Conservation (phyloP, 2,329 filamentous ascomycete genomes). For the Ophidiomyces ophidiicola region DNA sequence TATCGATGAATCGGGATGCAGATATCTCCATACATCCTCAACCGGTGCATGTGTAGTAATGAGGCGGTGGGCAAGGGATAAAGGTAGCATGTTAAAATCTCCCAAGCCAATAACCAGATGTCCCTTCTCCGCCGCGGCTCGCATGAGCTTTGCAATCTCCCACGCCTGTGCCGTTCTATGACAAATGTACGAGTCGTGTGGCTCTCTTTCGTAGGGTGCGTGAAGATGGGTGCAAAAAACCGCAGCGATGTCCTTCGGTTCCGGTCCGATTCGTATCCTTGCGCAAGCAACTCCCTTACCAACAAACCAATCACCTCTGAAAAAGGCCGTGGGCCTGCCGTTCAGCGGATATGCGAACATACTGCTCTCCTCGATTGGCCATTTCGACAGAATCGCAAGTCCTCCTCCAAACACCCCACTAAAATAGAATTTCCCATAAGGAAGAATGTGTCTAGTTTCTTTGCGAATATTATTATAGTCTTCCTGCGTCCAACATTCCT, state of each 20-base stretch:
- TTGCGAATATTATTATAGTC: constrained; percentile 70
- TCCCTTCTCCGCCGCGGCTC: constrained; percentile 64
- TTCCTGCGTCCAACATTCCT: constrained; percentile 84
- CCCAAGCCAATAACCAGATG: constrained; percentile 77
- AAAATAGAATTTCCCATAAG: constrained; percentile 86
- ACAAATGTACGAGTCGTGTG: constrained; percentile 73
- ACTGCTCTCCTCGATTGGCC: constrained; percentile 79
- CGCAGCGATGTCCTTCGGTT: constrained; percentile 57
- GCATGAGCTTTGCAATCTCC: constrained; percentile 84
- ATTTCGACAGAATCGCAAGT: constrained; percentile 75
- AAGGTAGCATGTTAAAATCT: constrained; percentile 94
- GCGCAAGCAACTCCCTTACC: constrained; percentile 88
- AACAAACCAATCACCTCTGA: constrained; percentile 89
- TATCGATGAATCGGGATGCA: constrained; percentile 73
- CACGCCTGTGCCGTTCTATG: constrained; percentile 88
- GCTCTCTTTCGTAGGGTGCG: constrained; percentile 70
- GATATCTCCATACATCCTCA: constrained; percentile 68
- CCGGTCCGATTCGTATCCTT: constrained; percentile 57
- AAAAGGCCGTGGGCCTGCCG: constrained; percentile 85
- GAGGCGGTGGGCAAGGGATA: constrained; percentile 70
- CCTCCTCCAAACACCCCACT: constrained; percentile 82
- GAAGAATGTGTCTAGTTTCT: constrained; percentile 60
- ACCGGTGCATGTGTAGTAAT: constrained; percentile 68
- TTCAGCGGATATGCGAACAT: constrained; percentile 87
- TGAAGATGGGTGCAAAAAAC: constrained; percentile 92